Evolutionary conservation across 139 green algal species (phyloP), one percentile per base, ranked within the genome.

Genomic region (Haematococcus sp.): DNA sequence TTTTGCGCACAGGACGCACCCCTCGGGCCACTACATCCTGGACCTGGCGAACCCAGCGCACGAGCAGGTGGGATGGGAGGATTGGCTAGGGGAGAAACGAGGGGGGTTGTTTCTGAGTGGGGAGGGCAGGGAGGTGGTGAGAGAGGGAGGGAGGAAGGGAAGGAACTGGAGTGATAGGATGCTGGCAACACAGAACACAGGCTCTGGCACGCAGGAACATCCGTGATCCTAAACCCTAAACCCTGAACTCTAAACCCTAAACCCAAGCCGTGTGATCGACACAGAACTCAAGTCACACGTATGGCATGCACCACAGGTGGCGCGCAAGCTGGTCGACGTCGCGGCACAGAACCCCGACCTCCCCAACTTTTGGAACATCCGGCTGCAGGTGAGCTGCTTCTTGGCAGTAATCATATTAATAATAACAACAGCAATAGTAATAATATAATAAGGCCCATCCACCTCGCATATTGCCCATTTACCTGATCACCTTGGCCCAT

Each of bases 351-450:
- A 70, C 28, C 64, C 63, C 20, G 87, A 90, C 28, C 44, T 89
- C 55, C 81, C 79, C 52, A 92, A 90, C 78, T 80, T 88, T 27
- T 90, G 83, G 83, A 92, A 92, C 74, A 77, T 92, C 44, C 75
- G 87, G 13, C 60, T 92, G 0, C 61, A 77, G 69, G 55, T 83
- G 20, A n/a, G n/a, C n/a, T n/a, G n/a, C n/a, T n/a, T n/a, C n/a
- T 43, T 20, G 46, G 46, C 70, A 69, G 46, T 55, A 15, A 55
- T 55, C 46, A 55, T 55, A 15, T 23, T 55, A 15, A 55, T 55
- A 15, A 55, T 55, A 15, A 55, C 15, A 55, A 17, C 17, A 55
- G 46, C 46, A 55, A n/a, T n/a, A n/a, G n/a, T n/a, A n/a, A n/a
- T n/a, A n/a, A n/a, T n/a, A n/a, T n/a, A n/a, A n/a, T n/a, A n/a